Conservation (phyloP, 371 early-diverging fungal genomes). For the Apophysomyces elegans region DNA sequence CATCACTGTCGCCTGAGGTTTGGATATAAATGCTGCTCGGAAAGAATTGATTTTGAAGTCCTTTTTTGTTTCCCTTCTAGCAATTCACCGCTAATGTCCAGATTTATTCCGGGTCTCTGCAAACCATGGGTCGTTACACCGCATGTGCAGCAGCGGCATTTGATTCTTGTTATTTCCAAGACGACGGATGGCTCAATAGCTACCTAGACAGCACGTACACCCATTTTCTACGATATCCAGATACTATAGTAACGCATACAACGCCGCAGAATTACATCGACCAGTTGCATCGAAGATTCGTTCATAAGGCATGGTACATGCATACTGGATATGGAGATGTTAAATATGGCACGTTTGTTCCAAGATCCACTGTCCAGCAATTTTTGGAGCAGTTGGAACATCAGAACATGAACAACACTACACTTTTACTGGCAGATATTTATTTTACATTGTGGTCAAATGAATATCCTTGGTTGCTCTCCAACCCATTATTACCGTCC, state of each 20-base stretch:
- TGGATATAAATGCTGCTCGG: not conserved
- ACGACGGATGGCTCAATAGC: slow-evolving; percentile 64
- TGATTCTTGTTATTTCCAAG: slow-evolving; percentile 66
- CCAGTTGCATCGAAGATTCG: slow-evolving; percentile 62
- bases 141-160: slow-evolving; percentile 54
- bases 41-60: no score
- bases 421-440: slow-evolving; percentile 48
- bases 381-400: slow-evolving; percentile 52
- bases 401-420: slow-evolving; percentile 34
- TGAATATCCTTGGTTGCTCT: slow-evolving; percentile 64
- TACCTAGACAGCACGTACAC: slow-evolving; percentile 67
- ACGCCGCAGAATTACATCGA: slow-evolving; percentile 55
- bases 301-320: slow-evolving; percentile 35
- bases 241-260: slow-evolving; percentile 57
- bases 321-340: slow-evolving; percentile 69
- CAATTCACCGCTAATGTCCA: not conserved
- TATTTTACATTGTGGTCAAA: slow-evolving; percentile 65
- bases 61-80: not conserved
- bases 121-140: slow-evolving; percentile 22
- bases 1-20: slow-evolving; percentile 36
- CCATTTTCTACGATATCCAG: slow-evolving; percentile 54
- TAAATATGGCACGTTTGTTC: slow-evolving; percentile 61
- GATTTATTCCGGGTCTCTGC: not conserved
- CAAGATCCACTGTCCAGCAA: slow-evolving; percentile 49
- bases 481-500: slow-evolving; percentile 47